Evolutionary conservation across 2,329 filamentous ascomycete genomes (phyloP).

Genomic region (Teratosphaeria pseudoeucalypti): DNA sequence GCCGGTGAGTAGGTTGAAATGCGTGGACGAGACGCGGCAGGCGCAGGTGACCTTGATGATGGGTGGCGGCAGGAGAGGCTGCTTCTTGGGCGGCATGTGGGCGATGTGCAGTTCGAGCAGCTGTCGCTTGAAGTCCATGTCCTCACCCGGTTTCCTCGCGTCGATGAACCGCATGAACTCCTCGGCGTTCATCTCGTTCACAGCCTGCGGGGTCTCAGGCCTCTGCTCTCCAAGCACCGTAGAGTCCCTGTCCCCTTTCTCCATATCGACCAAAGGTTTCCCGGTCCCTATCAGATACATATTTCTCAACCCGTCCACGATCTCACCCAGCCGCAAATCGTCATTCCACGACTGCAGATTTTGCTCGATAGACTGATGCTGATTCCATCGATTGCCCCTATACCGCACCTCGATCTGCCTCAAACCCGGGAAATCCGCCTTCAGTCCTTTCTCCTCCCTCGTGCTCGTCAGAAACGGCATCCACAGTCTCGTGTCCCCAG

Average conservation of each 20-base stretch:
- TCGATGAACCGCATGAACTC: constrained; percentile 7
- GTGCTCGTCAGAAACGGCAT: constrained; percentile 25
- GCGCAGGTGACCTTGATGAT: constrained; percentile 19
- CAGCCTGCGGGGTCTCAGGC: constrained; percentile 2
- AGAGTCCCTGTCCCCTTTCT: neutral
- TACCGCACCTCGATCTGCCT: constrained; percentile 22
- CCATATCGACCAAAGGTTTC: neutral
- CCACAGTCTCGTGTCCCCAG: constrained; percentile 26
- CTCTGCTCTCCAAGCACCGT: neutral
- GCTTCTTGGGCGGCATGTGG: neutral
- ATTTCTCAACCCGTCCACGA: constrained; percentile 20
- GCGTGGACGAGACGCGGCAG: constrained; percentile 19
- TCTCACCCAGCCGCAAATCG: constrained; percentile 19
- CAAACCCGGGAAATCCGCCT: constrained; percentile 24
- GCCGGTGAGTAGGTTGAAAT: constrained; percentile 18
- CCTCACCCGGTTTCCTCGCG: constrained; percentile 4
- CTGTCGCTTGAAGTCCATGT: constrained; percentile 9
- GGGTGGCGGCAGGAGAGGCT: constrained; percentile 7
- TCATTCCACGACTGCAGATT: constrained; percentile 18
- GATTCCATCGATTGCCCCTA: constrained; percentile 24
- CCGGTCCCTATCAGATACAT: constrained; percentile 7
- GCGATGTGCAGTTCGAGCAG: constrained; percentile 10
- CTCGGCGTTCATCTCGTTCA: constrained; percentile 5
- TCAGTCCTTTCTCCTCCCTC: constrained; percentile 17
- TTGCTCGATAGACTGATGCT: constrained; percentile 13